Base-by-base conservation (phyloP, 177 flowering plant species). In the Telopea speciosissima region DNA sequence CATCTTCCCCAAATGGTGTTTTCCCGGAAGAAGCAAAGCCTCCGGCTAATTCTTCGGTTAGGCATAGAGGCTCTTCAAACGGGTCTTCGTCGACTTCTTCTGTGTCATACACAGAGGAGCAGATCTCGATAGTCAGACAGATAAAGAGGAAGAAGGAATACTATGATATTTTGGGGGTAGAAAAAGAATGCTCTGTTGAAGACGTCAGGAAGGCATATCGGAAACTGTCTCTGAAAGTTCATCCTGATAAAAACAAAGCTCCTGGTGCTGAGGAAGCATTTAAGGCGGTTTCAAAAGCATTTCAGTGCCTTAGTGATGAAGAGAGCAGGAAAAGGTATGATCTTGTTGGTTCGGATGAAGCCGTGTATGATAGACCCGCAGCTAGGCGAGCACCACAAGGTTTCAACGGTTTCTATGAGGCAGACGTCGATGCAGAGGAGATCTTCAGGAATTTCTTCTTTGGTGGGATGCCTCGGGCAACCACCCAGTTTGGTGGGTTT, bases 181-280 rank as follows among this genome's bases (percentile, higher is more conserved):
- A 90, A 71, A 91, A 79, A 72, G 79, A 69, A 33, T 91, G 93
- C 63, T 79, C 85, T 14, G 89, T 86, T 7, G 98, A 91, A 60
- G 98, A 93, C 72, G 85, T 91, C 14, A 74, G 93, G 63, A 93
- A 93, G 80, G 89, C 96, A 0, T 93, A 93, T 67, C 65, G 96
- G 62, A 93, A 93, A 70, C 67, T 93, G 58, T 93, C 98, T 0
- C 68, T 92, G 82, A 93, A 91, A 70, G 97, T 93, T 62, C 98
- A 93, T 67, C 98, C 98, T 0, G 98, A 93, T 71, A 92, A 93
- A 83, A 92, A 93, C 81, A 80, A 79, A 56, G 91, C 98, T 0
- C 96, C 97, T 1, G 98, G 98, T 1, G 87, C 97, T 0, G 98
- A 93, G 76, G 97, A 93, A 71, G 94, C 98, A 0, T 93, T 91